Evolutionary conservation across 345 rosid species (phyloP).

Genomic region (Populus pruinosa): DNA sequence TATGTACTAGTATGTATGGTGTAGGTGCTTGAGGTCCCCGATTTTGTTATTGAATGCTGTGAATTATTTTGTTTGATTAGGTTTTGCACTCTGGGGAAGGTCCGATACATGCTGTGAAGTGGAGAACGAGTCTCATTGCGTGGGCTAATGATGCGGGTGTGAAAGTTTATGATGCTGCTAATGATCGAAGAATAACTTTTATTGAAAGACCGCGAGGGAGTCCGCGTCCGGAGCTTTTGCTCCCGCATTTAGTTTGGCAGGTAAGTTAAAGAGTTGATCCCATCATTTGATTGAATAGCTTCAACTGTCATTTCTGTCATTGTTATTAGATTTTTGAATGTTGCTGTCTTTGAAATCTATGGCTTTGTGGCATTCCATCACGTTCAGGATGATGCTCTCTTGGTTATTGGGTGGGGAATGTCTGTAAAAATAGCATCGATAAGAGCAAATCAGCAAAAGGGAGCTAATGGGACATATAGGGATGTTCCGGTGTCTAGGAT

Average conservation of each 20-base stretch:
- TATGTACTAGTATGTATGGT: slow-evolving; percentile 25
- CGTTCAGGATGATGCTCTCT: slow-evolving; percentile 74
- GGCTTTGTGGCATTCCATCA: slow-evolving; percentile 13
- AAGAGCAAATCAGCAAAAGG: slow-evolving; percentile 52
- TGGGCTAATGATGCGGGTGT: slow-evolving; percentile 99
- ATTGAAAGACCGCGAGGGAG: slow-evolving; percentile 93
- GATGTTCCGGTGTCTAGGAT: slow-evolving; percentile 48
- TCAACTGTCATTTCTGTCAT: not conserved
- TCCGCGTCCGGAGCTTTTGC: slow-evolving; percentile 84
- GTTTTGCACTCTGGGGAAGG: slow-evolving; percentile 99
- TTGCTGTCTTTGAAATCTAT: not conserved
- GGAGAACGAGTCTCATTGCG: slow-evolving; percentile 92
- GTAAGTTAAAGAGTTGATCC: slow-evolving; percentile 35
- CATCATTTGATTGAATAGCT: not conserved
- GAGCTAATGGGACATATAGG: slow-evolving; percentile 63
- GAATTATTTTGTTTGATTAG: slow-evolving; percentile 30
- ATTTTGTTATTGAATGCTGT: not conserved
- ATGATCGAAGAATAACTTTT: slow-evolving; percentile 86
- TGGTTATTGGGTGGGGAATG: slow-evolving; percentile 99
- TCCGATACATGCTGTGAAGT: slow-evolving; percentile 86
- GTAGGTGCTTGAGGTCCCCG: not conserved
- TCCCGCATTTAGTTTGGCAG: slow-evolving; percentile 99
- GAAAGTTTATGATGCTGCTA: slow-evolving; percentile 89
- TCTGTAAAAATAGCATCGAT: slow-evolving; percentile 90
- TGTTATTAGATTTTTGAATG: not conserved